Percentiles rank a stretch among this genome's conserved stretches.
phyloP scores from a whole-genome alignment of 2,329 filamentous ascomycete species.

The Colletotrichum tamarilloi region DNA sequence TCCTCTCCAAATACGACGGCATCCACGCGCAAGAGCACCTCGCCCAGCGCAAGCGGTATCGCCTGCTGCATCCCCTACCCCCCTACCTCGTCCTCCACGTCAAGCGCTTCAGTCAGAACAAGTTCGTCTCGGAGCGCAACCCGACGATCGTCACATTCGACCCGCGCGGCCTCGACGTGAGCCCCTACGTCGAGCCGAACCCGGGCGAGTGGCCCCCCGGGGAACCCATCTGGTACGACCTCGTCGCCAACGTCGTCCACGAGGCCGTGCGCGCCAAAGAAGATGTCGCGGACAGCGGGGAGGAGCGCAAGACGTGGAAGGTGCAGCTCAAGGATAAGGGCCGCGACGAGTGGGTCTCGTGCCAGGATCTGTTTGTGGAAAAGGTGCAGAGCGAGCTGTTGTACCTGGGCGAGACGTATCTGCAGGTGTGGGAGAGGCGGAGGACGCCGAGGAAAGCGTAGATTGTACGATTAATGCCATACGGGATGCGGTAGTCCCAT shows the following conservation, averaged over 20 bases:
- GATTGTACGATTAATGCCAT: slow-evolving; percentile 10
- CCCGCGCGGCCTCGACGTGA: slow-evolving; percentile 83
- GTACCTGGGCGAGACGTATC: slow-evolving; percentile 92
- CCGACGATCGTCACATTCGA: slow-evolving; percentile 98
- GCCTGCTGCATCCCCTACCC: slow-evolving; percentile 88
- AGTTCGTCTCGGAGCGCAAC: slow-evolving; percentile 95
- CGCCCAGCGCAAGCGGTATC: slow-evolving; percentile 88
- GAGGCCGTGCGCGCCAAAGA: slow-evolving; percentile 80
- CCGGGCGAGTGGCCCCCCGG: slow-evolving; percentile 75
- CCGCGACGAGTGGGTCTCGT: slow-evolving; percentile 88
- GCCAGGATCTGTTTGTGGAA: slow-evolving; percentile 94
- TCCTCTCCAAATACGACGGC: slow-evolving; percentile 95
- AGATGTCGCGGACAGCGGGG: slow-evolving; percentile 89
- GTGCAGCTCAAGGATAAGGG: slow-evolving; percentile 87
- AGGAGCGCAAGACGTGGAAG: slow-evolving; percentile 92
- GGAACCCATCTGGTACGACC: slow-evolving; percentile 93
- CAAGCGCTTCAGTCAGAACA: slow-evolving; percentile 96
- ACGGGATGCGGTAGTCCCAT: not conserved
- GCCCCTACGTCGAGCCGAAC: slow-evolving; percentile 91
- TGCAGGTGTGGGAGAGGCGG: slow-evolving; percentile 95
- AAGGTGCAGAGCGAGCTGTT: slow-evolving; percentile 88
- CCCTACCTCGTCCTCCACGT: slow-evolving; percentile 94
- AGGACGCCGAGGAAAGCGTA: slow-evolving; percentile 58
- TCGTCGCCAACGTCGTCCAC: slow-evolving; percentile 94
- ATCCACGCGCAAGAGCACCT: slow-evolving; percentile 87